Evolutionary conservation across 148 eudicot species (phyloP).

Genomic region (Rhododendron mucronatum): DNA sequence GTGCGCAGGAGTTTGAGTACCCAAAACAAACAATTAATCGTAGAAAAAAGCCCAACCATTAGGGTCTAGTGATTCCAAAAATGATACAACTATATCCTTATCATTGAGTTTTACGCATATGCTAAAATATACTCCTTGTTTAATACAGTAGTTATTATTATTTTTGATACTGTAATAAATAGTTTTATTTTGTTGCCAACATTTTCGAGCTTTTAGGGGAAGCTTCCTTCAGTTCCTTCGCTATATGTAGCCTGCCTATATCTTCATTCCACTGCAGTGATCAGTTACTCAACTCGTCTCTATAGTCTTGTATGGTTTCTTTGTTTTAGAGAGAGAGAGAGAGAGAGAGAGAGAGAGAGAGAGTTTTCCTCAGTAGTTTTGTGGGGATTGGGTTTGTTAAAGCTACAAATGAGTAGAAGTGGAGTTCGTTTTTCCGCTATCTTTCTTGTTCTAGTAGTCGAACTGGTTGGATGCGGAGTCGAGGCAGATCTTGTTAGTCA

Average conservation of each 20-base stretch:
- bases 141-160: too few species aligned
- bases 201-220: not conserved
- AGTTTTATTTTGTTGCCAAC: not conserved
- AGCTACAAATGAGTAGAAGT: slow-evolving; percentile 4
- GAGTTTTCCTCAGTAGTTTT: not conserved
- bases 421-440: not conserved
- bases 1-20: too few species aligned
- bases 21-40: too few species aligned
- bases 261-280: not conserved
- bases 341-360: not conserved
- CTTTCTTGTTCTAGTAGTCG: not conserved
- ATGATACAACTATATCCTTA: too few species aligned
- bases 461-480: not conserved
- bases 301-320: not conserved
- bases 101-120: not conserved
- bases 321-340: not conserved
- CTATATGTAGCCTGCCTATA: not conserved
- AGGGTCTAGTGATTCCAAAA: not conserved
- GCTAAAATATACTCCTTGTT: too few species aligned
- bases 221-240: not conserved
- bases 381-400: not conserved
- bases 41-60: too few species aligned
- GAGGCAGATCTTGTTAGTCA: not conserved
- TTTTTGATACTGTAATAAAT: too few species aligned
- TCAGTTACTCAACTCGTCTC: not conserved